Conservation (phyloP, 2,329 filamentous ascomycete species). For the Venturia nashicola region DNA sequence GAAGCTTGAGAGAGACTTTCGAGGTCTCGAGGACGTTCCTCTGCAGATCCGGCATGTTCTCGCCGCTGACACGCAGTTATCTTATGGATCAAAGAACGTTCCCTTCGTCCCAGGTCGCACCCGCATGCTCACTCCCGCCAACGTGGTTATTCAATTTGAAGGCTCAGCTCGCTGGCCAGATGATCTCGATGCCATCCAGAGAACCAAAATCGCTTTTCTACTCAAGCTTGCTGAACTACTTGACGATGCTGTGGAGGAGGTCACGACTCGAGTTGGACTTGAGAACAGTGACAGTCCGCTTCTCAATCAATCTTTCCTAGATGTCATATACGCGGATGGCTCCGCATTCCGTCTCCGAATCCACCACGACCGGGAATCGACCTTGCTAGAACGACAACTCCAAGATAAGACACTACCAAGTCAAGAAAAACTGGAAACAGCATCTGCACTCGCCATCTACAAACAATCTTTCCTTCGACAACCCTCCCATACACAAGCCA, state of each 20-base stretch:
- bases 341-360: conserved; percentile 75
- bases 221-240: conserved; percentile 62
- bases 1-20: conserved; percentile 63
- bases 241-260: conserved; percentile 45
- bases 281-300: conserved; percentile 60
- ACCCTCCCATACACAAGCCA: conserved; percentile 69
- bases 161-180: conserved; percentile 90
- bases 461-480: conserved; percentile 59
- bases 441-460: conserved; percentile 56
- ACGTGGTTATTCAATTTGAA: conserved; percentile 83
- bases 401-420: conserved; percentile 46
- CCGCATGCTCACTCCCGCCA: conserved; percentile 44
- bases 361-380: conserved; percentile 77
- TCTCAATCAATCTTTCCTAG: conserved; percentile 70
- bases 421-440: conserved; percentile 48
- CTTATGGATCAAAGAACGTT: conserved; percentile 54
- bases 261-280: conserved; percentile 62
- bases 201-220: conserved; percentile 83
- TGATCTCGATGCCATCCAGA: conserved; percentile 78
- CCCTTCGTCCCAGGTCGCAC: conserved; percentile 38
- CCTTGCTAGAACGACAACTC: conserved; percentile 63
- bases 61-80: conserved; percentile 57
- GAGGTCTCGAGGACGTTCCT: conserved; percentile 69
- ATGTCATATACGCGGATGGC: conserved; percentile 55
- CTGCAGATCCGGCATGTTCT: conserved; percentile 74